Conservation (phyloP, 805 yeast genomes). For the Saturnispora sekii region DNA sequence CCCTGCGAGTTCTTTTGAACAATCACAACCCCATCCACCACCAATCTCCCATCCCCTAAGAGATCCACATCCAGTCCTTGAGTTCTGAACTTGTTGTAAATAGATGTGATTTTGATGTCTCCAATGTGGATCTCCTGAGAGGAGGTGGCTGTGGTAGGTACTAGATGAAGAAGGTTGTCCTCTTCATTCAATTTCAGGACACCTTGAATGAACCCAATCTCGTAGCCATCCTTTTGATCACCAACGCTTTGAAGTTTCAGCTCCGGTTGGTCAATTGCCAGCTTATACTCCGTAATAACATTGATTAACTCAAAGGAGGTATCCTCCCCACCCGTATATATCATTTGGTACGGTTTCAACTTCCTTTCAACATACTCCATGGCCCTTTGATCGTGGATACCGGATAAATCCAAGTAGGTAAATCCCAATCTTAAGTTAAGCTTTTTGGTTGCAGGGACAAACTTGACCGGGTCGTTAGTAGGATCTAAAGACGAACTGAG, state of each 20-base stretch:
- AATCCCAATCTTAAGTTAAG: constrained; percentile 4
- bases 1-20: constrained; percentile 76
- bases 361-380: constrained; percentile 6
- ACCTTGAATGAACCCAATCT: constrained; percentile 7
- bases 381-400: constrained; percentile 8
- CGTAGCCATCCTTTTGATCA: constrained; percentile 1
- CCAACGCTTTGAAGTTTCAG: constrained; percentile 3
- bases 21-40: constrained; percentile 68
- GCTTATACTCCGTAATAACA: constrained; percentile 5
- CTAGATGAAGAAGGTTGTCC: not conserved
- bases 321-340: not conserved
- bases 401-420: constrained; percentile 7
- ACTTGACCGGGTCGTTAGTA: constrained; percentile 5
- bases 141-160: not conserved
- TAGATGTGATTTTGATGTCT: constrained; percentile 73
- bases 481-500: constrained; percentile 4
- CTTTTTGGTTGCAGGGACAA: constrained; percentile 4
- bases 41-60: constrained; percentile 86
- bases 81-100: constrained; percentile 51
- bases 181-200: not conserved
- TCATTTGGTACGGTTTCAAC: constrained; percentile 7
- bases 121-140: constrained; percentile 51
- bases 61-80: constrained; percentile 72
- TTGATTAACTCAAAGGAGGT: not conserved
- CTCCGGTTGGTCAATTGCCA: constrained; percentile 3